phyloP scores from a whole-genome alignment of 805 yeast species.

The Lachancea fermentati region DNA sequence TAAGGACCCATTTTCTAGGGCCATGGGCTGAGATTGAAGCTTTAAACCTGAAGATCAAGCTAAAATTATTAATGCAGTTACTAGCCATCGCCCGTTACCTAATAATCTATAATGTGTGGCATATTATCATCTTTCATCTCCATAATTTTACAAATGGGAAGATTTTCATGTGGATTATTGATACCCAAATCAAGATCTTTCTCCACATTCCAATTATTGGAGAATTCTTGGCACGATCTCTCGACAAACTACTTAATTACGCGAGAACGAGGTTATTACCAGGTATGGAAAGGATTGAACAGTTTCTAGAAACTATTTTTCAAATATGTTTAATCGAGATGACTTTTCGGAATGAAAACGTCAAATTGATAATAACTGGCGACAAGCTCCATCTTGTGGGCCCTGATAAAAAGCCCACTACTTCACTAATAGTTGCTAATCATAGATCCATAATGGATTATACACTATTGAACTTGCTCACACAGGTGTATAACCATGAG shows the following conservation, averaged over 20 bases:
- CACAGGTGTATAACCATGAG: constrained; percentile 22
- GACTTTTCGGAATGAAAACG: constrained; percentile 18
- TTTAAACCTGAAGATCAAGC: constrained; percentile 8
- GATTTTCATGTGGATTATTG: background rate
- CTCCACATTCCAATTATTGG: constrained; percentile 20
- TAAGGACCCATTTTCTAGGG: constrained; percentile 24
- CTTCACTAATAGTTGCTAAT: constrained; percentile 37
- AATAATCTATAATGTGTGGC: constrained; percentile 3
- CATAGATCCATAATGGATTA: constrained; percentile 69
- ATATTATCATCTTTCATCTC: background rate
- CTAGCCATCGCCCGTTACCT: constrained; percentile 1
- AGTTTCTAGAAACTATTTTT: constrained; percentile 13
- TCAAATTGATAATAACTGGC: constrained; percentile 21
- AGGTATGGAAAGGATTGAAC: constrained; percentile 9
- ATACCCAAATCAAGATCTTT: constrained; percentile 6
- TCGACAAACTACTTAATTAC: background rate
- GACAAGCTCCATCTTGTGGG: constrained; percentile 16
- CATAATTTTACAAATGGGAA: constrained; percentile 1
- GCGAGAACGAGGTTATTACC: constrained; percentile 10
- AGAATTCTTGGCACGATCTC: constrained; percentile 5
- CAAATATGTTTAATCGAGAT: constrained; percentile 17
- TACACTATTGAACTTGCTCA: constrained; percentile 40
- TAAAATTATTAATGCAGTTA: constrained; percentile 1
- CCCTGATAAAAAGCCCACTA: constrained; percentile 9
- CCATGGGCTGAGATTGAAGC: constrained; percentile 8